phyloP scores from a whole-genome alignment of 192 early-diverging fungal species.

The Blastocladiella britannica region DNA sequence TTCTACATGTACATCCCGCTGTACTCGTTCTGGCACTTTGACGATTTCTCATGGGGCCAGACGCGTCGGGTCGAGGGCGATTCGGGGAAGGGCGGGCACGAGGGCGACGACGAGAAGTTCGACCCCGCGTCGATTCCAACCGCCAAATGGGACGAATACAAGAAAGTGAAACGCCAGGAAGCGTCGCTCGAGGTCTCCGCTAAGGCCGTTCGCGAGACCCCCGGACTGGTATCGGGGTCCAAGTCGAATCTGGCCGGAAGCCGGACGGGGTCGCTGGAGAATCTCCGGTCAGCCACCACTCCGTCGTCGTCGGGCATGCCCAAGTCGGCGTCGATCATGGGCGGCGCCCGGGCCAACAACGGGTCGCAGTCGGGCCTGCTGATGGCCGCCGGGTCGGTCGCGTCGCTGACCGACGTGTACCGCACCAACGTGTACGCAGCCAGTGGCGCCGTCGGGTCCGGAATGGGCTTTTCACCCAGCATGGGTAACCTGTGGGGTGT shows the following conservation, averaged over 20 bases:
- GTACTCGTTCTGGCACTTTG: conserved; percentile 59
- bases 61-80: conserved; percentile 28
- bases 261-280: not conserved
- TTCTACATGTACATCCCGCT: conserved; percentile 71
- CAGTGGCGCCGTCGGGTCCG: not conserved
- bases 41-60: conserved; percentile 37
- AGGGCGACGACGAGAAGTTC: conserved; percentile 56
- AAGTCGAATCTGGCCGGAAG: not conserved
- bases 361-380: not conserved
- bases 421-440: too few species aligned
- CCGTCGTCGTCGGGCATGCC: too few species aligned
- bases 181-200: not conserved
- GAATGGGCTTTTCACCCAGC: not conserved
- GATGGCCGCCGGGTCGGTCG: not conserved
- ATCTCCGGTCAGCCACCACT: not conserved
- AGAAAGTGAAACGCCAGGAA: conserved; percentile 26
- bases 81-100: conserved; percentile 16
- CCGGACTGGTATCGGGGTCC: not conserved
- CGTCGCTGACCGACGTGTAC: not conserved
- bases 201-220: not conserved
- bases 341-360: not conserved
- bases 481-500: not conserved
- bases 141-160: conserved; percentile 72
- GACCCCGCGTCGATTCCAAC: conserved; percentile 67
- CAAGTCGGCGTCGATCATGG: not conserved